A percentile compares a stretch with the other conserved stretches of the same genome.
phyloP scores from a whole-genome alignment of 768 basidiomycete genomes.

The Suillus bovinus region DNA sequence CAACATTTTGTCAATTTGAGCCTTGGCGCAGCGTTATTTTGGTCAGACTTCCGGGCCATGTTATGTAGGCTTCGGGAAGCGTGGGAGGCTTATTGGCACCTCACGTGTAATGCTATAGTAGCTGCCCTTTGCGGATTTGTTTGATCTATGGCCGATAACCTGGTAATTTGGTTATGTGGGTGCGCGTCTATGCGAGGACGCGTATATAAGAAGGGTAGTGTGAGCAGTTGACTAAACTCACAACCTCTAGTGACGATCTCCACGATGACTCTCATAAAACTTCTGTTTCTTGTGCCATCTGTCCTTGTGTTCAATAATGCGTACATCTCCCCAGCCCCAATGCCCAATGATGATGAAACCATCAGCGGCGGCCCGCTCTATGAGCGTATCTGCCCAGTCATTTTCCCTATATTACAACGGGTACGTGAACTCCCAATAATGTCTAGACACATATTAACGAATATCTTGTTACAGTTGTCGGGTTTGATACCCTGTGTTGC shows the following conservation, averaged over 20 bases:
- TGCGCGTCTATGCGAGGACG: not conserved
- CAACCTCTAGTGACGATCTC: not conserved
- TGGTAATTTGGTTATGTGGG: not conserved
- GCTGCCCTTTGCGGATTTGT: not conserved
- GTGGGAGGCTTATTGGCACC: not conserved
- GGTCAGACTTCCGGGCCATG: not conserved
- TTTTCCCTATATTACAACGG: conserved; percentile 25
- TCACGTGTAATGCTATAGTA: no score
- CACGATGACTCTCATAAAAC: conserved; percentile 23
- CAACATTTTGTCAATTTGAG: not conserved
- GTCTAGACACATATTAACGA: conserved; percentile 9
- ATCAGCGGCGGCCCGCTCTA: conserved; percentile 21
- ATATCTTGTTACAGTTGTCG: conserved; percentile 18
- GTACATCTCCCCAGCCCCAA: conserved; percentile 22
- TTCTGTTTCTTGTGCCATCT: conserved; percentile 25
- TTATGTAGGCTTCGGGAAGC: not conserved
- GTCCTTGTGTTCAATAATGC: conserved; percentile 29
- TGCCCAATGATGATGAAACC: conserved; percentile 23
- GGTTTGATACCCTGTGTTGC: conserved; percentile 32
- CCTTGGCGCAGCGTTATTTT: not conserved
- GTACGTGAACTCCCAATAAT: conserved; percentile 14
- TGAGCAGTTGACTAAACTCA: not conserved
- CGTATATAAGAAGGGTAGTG: not conserved
- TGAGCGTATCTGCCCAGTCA: conserved; percentile 22
- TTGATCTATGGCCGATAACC: not conserved